Conservation (phyloP, 768 basidiomycete species). For the Inosperma sp. region DNA sequence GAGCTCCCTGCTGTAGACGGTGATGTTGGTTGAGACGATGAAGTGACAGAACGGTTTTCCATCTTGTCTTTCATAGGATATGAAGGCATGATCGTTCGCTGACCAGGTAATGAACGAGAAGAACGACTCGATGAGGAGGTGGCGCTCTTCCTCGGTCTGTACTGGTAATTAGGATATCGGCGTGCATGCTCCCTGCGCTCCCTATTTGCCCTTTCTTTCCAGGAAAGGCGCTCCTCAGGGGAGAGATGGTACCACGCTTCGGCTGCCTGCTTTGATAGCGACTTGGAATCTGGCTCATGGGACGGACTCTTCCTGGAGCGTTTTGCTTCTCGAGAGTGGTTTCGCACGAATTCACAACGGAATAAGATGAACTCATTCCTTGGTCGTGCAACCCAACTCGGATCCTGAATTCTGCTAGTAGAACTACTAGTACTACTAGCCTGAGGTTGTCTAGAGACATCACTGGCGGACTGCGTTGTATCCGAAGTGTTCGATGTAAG, state of each 20-base stretch:
- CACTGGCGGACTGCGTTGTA: background rate
- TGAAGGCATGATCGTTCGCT: too few relatives aligned
- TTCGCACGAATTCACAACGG: conserved; percentile 58
- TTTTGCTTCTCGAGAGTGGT: conserved; percentile 37
- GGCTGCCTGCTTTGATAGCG: conserved; percentile 70
- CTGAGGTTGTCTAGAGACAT: background rate
- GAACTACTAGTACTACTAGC: too few relatives aligned
- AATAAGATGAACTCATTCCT: conserved; percentile 72
- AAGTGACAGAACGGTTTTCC: too few relatives aligned
- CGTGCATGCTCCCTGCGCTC: conserved; percentile 56
- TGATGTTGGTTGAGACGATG: too few relatives aligned
- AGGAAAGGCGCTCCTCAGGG: conserved; percentile 43
- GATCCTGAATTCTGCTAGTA: conserved; percentile 34
- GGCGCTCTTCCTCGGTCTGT: conserved; percentile 47
- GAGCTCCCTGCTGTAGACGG: too few relatives aligned
- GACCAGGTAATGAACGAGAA: conserved; percentile 18
- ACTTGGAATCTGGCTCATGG: conserved; percentile 41
- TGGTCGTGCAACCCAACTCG: conserved; percentile 61
- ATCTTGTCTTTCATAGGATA: too few relatives aligned
- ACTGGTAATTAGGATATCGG: conserved; percentile 59
- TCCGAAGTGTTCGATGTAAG: background rate
- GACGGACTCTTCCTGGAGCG: conserved; percentile 34
- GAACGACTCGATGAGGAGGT: conserved; percentile 27
- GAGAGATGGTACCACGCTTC: conserved; percentile 68
- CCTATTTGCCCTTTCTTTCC: conserved; percentile 47